A percentile compares a stretch with the other conserved stretches of the same genome.
Conservation (phyloP, 2,329 filamentous ascomycete species). For the Pseudogymnoascus sp. region DNA sequence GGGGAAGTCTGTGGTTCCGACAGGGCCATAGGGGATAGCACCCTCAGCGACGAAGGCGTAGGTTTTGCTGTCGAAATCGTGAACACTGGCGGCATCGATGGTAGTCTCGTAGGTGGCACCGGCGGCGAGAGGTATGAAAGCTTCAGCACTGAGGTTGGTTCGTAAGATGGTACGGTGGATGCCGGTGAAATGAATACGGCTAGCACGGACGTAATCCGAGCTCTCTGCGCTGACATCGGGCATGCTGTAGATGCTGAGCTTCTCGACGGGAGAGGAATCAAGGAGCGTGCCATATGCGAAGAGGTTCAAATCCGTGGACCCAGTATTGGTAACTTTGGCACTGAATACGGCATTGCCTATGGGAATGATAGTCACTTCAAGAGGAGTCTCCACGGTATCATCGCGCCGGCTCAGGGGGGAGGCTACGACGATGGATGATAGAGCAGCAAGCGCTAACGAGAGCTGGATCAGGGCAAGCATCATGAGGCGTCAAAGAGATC, state of each 20-base stretch:
- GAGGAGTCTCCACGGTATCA: conserved; percentile 23
- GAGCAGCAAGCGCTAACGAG: conserved; percentile 13
- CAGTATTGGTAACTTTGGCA: conserved; percentile 35
- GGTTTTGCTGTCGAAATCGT: conserved; percentile 41
- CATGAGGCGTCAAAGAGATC: conserved; percentile 21
- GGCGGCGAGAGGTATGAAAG: conserved; percentile 36
- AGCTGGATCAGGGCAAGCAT: conserved; percentile 24
- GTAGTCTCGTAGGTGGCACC: conserved; percentile 36
- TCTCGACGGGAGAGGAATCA: conserved; percentile 35
- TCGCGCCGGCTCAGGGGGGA: conserved; percentile 24
- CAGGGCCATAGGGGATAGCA: conserved; percentile 47
- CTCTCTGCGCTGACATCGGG: neutral
- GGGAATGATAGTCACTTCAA: conserved; percentile 23
- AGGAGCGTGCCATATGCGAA: conserved; percentile 36
- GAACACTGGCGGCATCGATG: conserved; percentile 38
- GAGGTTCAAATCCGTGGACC: conserved; percentile 32
- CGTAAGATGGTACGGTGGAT: conserved; percentile 34
- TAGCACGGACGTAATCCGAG: neutral
- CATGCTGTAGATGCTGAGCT: conserved; percentile 29
- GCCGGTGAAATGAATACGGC: conserved; percentile 35
- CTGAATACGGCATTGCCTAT: conserved; percentile 34
- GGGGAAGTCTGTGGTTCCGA: conserved; percentile 44
- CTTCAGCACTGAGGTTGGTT: conserved; percentile 29
- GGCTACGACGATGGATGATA: conserved; percentile 16
- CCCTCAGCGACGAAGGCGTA: conserved; percentile 52